phyloP scores from a whole-genome alignment of 2,329 filamentous ascomycete species.

The Ceratocystis diversiconidia region DNA sequence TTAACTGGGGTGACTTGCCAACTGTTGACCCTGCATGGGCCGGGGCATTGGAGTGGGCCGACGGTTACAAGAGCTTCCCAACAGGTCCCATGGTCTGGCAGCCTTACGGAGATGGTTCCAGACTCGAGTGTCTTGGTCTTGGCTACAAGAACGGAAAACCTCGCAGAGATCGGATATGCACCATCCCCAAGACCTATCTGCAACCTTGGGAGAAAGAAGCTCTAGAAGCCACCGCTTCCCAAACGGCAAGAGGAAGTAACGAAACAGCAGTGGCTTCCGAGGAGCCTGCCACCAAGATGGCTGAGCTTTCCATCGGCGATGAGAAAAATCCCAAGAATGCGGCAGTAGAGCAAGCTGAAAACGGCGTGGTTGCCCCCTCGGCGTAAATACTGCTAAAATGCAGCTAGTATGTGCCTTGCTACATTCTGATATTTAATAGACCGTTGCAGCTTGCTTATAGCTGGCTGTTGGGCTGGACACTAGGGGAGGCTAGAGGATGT shows the following conservation, averaged over 20 bases:
- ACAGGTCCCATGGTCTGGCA: constrained; percentile 44
- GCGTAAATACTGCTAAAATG: neutral
- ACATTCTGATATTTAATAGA: neutral
- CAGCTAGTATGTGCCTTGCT: neutral
- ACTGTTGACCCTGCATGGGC: constrained; percentile 51
- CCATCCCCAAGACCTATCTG: constrained; percentile 33
- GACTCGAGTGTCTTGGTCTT: constrained; percentile 39
- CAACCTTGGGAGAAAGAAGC: constrained; percentile 19
- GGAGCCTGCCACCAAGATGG: constrained; percentile 10
- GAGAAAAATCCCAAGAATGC: constrained; percentile 20
- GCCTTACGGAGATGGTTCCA: constrained; percentile 31
- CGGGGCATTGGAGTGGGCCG: constrained; percentile 37
- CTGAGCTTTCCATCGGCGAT: constrained; percentile 19
- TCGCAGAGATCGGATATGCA: constrained; percentile 36
- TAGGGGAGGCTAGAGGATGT: neutral
- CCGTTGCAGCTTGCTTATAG: neutral
- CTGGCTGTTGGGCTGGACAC: neutral
- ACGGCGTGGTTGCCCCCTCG: constrained; percentile 6
- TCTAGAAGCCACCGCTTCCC: neutral
- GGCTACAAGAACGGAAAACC: constrained; percentile 34
- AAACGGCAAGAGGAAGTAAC: constrained; percentile 3
- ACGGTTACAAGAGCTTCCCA: constrained; percentile 39
- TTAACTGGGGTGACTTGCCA: constrained; percentile 61
- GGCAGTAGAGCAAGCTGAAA: constrained; percentile 7
- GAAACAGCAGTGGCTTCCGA: constrained; percentile 8